Conservation (phyloP, 1,139 yeast species). For the Suhomyces bokatorum region DNA sequence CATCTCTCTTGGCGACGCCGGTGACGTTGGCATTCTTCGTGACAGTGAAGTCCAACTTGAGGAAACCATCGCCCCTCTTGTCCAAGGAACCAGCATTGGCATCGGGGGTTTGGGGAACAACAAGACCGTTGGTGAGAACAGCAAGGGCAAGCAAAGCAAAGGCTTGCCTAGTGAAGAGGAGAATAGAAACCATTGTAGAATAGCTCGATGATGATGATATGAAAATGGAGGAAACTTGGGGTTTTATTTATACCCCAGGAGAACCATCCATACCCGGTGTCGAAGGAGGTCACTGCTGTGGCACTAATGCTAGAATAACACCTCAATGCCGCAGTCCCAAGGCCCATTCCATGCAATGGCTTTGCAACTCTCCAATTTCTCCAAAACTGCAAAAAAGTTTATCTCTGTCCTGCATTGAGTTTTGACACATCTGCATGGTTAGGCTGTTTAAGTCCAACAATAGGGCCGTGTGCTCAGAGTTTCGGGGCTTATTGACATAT, state of each 20-base stretch:
- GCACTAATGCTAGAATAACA: too few species aligned
- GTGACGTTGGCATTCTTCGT: too few species aligned
- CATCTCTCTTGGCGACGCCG: slow-evolving; percentile 3
- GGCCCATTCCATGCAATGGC: not conserved
- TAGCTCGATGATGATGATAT: not conserved
- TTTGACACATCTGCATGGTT: slow-evolving; percentile 6
- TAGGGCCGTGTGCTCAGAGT: slow-evolving; percentile 2
- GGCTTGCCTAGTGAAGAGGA: slow-evolving; percentile 10
- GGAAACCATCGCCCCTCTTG: slow-evolving; percentile 12
- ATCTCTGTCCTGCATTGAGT: slow-evolving; percentile 4
- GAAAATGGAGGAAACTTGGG: not conserved
- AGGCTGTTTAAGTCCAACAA: not conserved
- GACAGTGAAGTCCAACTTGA: slow-evolving; percentile 16
- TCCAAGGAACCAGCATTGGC: slow-evolving; percentile 1
- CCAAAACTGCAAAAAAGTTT: slow-evolving; percentile 1
- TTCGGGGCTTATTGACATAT: not conserved
- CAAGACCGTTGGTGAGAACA: slow-evolving; percentile 9
- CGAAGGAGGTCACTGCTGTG: too few species aligned
- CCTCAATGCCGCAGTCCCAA: too few species aligned
- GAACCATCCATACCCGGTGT: too few species aligned
- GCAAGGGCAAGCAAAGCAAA: slow-evolving; percentile 10
- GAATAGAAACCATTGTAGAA: slow-evolving; percentile 10
- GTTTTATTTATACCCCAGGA: slow-evolving; percentile 2
- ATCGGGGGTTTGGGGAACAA: slow-evolving; percentile 5
- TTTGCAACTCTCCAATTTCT: not conserved